Conservation (phyloP, 768 basidiomycete species). For the Pleurotus cornucopiae region DNA sequence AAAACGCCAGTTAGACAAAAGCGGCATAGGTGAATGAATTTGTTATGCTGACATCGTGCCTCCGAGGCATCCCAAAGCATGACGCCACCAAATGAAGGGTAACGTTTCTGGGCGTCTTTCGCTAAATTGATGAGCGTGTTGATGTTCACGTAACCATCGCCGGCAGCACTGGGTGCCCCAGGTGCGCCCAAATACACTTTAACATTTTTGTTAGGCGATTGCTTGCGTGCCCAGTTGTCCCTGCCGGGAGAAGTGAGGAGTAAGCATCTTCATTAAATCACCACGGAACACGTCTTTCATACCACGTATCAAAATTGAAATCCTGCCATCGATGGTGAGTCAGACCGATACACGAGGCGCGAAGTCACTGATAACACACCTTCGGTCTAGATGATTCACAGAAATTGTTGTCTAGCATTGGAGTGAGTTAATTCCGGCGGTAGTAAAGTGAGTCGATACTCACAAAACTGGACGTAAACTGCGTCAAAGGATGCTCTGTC, state of each 20-base stretch:
- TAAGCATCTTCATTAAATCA: background rate
- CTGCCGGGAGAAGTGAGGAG: slow-evolving; percentile 14
- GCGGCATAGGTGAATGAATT: slow-evolving; percentile 23
- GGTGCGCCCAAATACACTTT: slow-evolving; percentile 62
- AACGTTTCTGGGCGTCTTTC: slow-evolving; percentile 40
- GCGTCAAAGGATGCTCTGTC: slow-evolving; percentile 60
- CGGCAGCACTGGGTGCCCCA: slow-evolving; percentile 45
- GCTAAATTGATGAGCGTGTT: slow-evolving; percentile 39
- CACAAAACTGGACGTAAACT: slow-evolving; percentile 69
- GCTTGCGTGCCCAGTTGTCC: slow-evolving; percentile 61
- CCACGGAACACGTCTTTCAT: slow-evolving; percentile 7
- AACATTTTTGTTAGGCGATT: slow-evolving; percentile 52
- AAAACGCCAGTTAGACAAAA: background rate
- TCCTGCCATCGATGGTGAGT: slow-evolving; percentile 22
- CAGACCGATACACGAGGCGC: slow-evolving; percentile 12
- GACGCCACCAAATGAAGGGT: slow-evolving; percentile 58
- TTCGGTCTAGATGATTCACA: slow-evolving; percentile 40
- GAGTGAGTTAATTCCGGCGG: background rate
- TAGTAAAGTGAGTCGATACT: slow-evolving; percentile 13
- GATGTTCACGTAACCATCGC: slow-evolving; percentile 46
- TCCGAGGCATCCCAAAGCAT: slow-evolving; percentile 43
- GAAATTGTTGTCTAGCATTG: slow-evolving; percentile 47
- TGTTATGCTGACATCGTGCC: slow-evolving; percentile 34
- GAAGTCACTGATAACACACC: slow-evolving; percentile 18
- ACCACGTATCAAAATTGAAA: slow-evolving; percentile 51